Base-by-base conservation (phyloP, 805 yeast species). In the Komagataella pseudopastoris region DNA sequence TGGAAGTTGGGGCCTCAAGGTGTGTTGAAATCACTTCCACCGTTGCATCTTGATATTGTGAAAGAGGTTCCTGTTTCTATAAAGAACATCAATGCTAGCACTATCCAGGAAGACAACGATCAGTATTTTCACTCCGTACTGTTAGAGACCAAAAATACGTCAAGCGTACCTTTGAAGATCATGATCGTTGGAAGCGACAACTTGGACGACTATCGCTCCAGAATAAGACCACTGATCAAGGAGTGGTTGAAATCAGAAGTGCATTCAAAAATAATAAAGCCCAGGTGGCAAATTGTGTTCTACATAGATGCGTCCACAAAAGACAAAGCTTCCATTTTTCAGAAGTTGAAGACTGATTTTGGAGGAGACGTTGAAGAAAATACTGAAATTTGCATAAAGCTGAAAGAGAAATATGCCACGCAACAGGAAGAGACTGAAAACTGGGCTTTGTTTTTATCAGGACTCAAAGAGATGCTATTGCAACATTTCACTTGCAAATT, bases 171-270 rank as follows among this genome's bases (percentile, higher is more conserved):
- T 56, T 68, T 86, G 48, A 75, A 83, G 56, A 60, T 89, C 18
- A 81, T 91, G 70, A 76, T 90, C 52, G 72, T 91, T 6, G 75
- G 75, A 51, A 77, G 83, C 54, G 80, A 78, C 4, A 78, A 77
- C 47, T 63, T 84, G 17, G 98, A 91, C 14, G 78, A 78, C 1
- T 91, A 91, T 63, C 71, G 95, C 54, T 64, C 84, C 0, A 86
- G 83, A 59, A 88, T 85, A 0, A 75, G 99, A 45, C 96, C 95
- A 1, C 69, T 88, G 56, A 78, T 90, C 20, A 75, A 74, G 49
- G 93, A 85, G 56, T 93, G 99, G 98, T 69, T 86, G 23, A 70
- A 74, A 47, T 59, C 70, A 45, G 56, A 66, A 45, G 59, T 72
- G 51, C 58, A 71, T 47, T 57, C 70, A 56, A 57, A 69, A 53